These are phyloP conservation scores for Penicillium steckii DNA, from an alignment of 495 filamentous ascomycete genomes.

Conservation along the genomic window DNA sequence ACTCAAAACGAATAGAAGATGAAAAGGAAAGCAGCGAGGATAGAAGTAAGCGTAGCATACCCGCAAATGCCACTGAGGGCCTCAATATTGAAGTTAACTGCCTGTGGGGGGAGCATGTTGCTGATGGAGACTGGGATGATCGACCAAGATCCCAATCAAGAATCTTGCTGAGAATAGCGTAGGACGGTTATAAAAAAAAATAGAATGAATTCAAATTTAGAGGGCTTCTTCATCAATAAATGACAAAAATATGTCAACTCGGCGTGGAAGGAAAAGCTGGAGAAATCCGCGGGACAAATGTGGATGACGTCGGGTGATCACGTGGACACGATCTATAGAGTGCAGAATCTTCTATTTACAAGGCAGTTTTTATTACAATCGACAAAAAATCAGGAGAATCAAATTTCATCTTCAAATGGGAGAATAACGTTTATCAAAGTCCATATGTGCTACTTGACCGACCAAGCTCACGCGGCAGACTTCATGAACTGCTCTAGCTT, in stretches of 20 bases:
- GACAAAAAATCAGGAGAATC: too few relatives aligned
- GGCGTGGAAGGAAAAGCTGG: constrained; percentile 7
- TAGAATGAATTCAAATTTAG: neutral
- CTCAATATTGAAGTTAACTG: constrained; percentile 71
- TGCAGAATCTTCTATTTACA: neutral
- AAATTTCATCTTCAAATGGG: neutral
- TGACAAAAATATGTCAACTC: constrained; percentile 6
- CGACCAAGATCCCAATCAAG: neutral
- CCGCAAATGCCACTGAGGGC: constrained; percentile 88
- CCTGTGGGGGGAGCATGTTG: constrained; percentile 68
- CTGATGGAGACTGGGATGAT: constrained; percentile 12
- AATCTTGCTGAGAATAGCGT: neutral
- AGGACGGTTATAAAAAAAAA: neutral
- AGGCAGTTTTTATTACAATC: neutral
- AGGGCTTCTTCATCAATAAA: neutral
- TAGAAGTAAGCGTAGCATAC: constrained; percentile 38
- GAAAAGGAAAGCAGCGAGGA: neutral
- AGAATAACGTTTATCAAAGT: neutral
- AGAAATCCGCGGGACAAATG: constrained; percentile 14
- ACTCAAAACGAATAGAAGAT: neutral
- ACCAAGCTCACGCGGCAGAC: neutral
- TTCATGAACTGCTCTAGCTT: constrained; percentile 46
- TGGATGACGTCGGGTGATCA: constrained; percentile 29
- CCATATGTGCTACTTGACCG: too few relatives aligned
- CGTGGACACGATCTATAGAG: constrained; percentile 15